These are phyloP conservation scores for Candida vartiovaarae DNA, from an alignment of 805 yeast species.

Conservation along the genomic window DNA sequence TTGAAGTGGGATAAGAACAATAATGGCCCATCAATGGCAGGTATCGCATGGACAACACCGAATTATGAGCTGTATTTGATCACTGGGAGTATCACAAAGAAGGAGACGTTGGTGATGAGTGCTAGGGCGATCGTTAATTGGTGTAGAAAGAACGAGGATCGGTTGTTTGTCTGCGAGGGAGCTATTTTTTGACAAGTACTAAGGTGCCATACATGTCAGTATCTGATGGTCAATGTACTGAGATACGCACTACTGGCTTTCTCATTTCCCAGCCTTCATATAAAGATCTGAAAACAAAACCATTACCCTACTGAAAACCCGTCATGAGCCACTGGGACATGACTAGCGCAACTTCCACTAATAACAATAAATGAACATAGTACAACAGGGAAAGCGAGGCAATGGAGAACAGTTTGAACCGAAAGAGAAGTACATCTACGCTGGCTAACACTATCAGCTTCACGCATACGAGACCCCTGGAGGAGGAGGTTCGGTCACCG, in stretches of 20 bases:
- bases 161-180: slow-evolving; percentile 71
- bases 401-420: slow-evolving; percentile 3
- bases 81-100: slow-evolving; percentile 50
- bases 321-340: too few relatives aligned
- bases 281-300: too few relatives aligned
- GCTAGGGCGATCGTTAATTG: slow-evolving; percentile 63
- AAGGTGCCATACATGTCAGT: too few relatives aligned
- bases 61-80: slow-evolving; percentile 57
- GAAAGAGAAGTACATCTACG: slow-evolving; percentile 22
- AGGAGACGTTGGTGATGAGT: slow-evolving; percentile 50
- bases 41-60: slow-evolving; percentile 50
- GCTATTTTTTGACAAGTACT: slow-evolving; percentile 40
- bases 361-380: too few relatives aligned
- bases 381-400: too few relatives aligned
- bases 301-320: too few relatives aligned
- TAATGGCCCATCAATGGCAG: slow-evolving; percentile 22
- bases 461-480: slow-evolving; percentile 16
- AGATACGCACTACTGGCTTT: too few relatives aligned
- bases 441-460: slow-evolving; percentile 23
- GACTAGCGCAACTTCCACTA: too few relatives aligned
- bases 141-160: slow-evolving; percentile 65
- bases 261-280: too few relatives aligned
- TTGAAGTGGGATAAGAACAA: slow-evolving; percentile 30
- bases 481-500: slow-evolving; percentile 1
- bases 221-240: too few relatives aligned